A percentile compares a stretch with the other conserved stretches of the same genome.
Conservation (phyloP, 495 filamentous ascomycete species). For the Penicillium herquei region DNA sequence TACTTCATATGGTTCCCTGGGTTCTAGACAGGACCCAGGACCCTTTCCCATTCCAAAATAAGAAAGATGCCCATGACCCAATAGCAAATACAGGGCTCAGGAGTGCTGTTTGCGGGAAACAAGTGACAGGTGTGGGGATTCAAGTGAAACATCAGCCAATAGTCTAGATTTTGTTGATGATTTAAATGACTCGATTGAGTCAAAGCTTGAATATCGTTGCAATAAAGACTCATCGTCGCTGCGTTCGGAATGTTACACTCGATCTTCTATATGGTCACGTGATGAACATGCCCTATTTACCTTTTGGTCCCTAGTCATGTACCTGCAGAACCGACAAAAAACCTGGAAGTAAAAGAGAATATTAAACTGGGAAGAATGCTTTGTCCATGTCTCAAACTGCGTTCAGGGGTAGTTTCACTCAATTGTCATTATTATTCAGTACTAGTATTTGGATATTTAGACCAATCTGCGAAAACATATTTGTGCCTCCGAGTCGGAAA, state of each 20-base stretch:
- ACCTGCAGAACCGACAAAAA: not conserved
- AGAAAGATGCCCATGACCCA: slow-evolving; percentile 4
- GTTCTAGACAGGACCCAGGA: not conserved
- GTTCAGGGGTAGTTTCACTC: too few species aligned
- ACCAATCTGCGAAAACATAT: too few species aligned
- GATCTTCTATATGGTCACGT: slow-evolving; percentile 17
- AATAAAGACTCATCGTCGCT: slow-evolving; percentile 9
- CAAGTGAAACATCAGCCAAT: not conserved
- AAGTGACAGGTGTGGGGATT: not conserved
- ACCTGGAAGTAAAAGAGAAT: not conserved
- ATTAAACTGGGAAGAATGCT: not conserved
- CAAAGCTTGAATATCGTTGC: slow-evolving; percentile 7
- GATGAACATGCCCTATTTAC: slow-evolving; percentile 14
- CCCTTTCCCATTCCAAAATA: not conserved
- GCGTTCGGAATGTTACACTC: slow-evolving; percentile 30
- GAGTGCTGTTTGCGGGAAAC: slow-evolving; percentile 25
- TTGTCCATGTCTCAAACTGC: not conserved
- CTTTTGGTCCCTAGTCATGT: not conserved
- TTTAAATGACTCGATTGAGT: not conserved
- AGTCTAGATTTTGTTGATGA: too few species aligned
- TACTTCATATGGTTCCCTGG: not conserved
- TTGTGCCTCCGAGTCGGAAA: too few species aligned
- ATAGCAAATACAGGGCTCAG: not conserved
- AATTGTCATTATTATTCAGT: too few species aligned
- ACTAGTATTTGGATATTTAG: too few species aligned